A percentile compares a stretch with the other conserved stretches of the same genome.
Conservation (phyloP, 164 flowering plant genomes). For the Berberis vulgaris region DNA sequence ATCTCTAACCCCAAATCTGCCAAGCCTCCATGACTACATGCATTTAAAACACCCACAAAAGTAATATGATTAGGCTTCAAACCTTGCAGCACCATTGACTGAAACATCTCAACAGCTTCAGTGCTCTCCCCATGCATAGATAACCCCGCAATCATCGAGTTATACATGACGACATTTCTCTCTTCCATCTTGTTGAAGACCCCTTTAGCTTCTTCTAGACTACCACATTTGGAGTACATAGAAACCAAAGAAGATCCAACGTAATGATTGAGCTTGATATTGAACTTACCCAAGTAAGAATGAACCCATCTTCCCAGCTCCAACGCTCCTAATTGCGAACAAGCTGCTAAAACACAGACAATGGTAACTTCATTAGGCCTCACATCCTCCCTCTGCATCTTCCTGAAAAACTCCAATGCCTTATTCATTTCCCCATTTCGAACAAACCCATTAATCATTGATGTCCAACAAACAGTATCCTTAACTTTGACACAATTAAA, state of each 20-base stretch:
- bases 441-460: constrained; percentile 36
- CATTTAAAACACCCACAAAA: constrained; percentile 16
- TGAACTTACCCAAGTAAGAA: neutral
- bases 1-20: constrained; percentile 8
- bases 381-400: constrained; percentile 31
- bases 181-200: constrained; percentile 16
- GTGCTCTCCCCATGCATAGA: constrained; percentile 37
- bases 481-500: constrained; percentile 10
- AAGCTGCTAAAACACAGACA: constrained; percentile 35
- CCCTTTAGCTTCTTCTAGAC: constrained; percentile 17
- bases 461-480: constrained; percentile 41
- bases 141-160: constrained; percentile 37
- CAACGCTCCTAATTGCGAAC: constrained; percentile 11
- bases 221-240: constrained; percentile 52
- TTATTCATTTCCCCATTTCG: constrained; percentile 23
- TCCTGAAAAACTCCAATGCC: constrained; percentile 30
- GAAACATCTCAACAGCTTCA: constrained; percentile 1
- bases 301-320: constrained; percentile 8
- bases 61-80: constrained; percentile 13
- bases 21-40: constrained; percentile 19
- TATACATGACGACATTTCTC: constrained; percentile 38
- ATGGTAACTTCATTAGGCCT: constrained; percentile 32
- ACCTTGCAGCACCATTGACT: constrained; percentile 3
- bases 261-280: constrained; percentile 3
- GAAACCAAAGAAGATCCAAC: constrained; percentile 21